Evolutionary conservation across 257 asterid genomes (phyloP).

Genomic region (Orobanche coerulescens): DNA sequence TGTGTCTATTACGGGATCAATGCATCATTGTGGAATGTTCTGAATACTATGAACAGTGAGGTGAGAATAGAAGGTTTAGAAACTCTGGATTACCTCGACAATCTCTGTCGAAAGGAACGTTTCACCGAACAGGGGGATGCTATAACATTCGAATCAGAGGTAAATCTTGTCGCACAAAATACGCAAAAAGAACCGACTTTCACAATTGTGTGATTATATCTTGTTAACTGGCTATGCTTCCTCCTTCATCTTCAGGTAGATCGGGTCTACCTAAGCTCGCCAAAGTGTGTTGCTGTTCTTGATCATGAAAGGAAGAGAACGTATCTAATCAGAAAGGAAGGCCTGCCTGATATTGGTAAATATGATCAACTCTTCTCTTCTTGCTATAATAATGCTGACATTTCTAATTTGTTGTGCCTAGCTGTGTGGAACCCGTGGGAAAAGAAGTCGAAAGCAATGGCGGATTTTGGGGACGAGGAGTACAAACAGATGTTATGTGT

Average conservation of each 20-base stretch:
- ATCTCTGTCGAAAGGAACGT: constrained; percentile 64
- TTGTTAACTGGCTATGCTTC: no score
- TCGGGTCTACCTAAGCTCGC: constrained; percentile 70
- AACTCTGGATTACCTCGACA: constrained; percentile 86
- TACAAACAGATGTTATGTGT: constrained; percentile 84
- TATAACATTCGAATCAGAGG: constrained; percentile 92
- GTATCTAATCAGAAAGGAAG: constrained; percentile 68
- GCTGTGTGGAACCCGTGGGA: constrained; percentile 99
- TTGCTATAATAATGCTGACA: no score
- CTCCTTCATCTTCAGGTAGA: constrained; percentile 79
- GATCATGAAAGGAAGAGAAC: constrained; percentile 92
- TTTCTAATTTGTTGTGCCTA: no score
- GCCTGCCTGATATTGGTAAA: constrained; percentile 82
- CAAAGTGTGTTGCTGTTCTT: constrained; percentile 61
- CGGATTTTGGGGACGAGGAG: constrained; percentile 81
- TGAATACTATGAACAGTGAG: constrained; percentile 44
- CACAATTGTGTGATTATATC: no score
- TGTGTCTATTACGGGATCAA: no score
- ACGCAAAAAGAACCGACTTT: no score
- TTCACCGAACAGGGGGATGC: constrained; percentile 97
- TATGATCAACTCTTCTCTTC: not conserved
- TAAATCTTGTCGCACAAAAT: no score
- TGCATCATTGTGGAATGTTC: not conserved
- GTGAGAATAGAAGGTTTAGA: constrained; percentile 91
- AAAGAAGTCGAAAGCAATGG: constrained; percentile 74